Percentiles rank a stretch among this genome's conserved stretches.
phyloP scores from a whole-genome alignment of 2,329 filamentous ascomycete species.

The Capronia epimyces region DNA sequence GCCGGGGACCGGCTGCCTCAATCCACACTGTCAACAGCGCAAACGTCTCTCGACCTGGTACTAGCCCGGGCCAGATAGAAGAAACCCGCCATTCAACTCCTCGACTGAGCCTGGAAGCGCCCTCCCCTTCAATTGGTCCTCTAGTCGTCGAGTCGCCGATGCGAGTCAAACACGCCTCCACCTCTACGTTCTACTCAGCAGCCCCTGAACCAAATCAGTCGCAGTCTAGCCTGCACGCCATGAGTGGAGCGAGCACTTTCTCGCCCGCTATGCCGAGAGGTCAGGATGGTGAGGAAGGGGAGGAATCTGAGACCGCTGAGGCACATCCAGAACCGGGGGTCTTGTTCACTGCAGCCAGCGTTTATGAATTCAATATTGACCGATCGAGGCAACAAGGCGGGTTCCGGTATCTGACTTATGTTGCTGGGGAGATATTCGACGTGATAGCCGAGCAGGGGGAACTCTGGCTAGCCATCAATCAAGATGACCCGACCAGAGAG shows the following conservation, averaged over 20 bases:
- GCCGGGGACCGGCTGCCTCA: constrained; percentile 13
- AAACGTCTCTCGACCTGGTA: constrained; percentile 22
- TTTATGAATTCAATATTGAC: constrained; percentile 97
- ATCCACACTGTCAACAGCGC: constrained; percentile 19
- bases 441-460: constrained; percentile 96
- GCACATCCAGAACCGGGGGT: constrained; percentile 52
- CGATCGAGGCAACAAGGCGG: constrained; percentile 86
- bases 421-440: constrained; percentile 88
- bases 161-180: constrained; percentile 28
- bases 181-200: constrained; percentile 30
- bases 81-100: constrained; percentile 34
- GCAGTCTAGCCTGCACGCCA: constrained; percentile 49
- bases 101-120: constrained; percentile 42
- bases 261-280: constrained; percentile 79
- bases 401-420: constrained; percentile 93
- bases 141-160: constrained; percentile 17
- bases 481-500: constrained; percentile 73
- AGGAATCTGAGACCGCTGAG: constrained; percentile 31
- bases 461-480: constrained; percentile 94
- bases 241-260: constrained; percentile 56
- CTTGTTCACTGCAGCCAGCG: constrained; percentile 83
- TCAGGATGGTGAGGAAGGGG: constrained; percentile 49
- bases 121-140: constrained; percentile 34
- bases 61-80: constrained; percentile 19
- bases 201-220: constrained; percentile 38